Evolutionary conservation across 2,329 filamentous ascomycete genomes (phyloP).

Genomic region (Akanthomyces uredinophilus): DNA sequence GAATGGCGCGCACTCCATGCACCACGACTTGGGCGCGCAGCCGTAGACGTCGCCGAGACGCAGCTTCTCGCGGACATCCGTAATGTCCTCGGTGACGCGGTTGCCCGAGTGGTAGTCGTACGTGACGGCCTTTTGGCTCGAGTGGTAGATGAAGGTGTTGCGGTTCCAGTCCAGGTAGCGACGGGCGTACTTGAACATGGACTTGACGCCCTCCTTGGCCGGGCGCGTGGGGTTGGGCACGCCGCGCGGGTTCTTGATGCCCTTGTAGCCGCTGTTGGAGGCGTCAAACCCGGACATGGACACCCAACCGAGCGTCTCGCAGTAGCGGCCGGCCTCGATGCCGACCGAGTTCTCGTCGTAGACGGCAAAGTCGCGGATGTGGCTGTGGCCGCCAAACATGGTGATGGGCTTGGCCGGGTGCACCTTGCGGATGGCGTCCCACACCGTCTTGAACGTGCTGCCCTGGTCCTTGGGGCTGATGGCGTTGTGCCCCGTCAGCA

Average conservation of each 20-base stretch:
- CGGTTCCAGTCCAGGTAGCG: constrained; percentile 67
- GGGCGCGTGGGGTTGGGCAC: constrained; percentile 36
- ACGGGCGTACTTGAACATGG: constrained; percentile 46
- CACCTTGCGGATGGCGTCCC: constrained; percentile 52
- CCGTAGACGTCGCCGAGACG: constrained; percentile 53
- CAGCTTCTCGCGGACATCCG: constrained; percentile 43
- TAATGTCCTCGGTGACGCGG: constrained; percentile 44
- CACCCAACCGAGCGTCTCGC: constrained; percentile 63
- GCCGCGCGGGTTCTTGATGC: constrained; percentile 30
- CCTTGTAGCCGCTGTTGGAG: constrained; percentile 37
- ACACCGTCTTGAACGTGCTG: constrained; percentile 42
- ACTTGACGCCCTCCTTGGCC: constrained; percentile 33
- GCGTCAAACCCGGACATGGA: constrained; percentile 56
- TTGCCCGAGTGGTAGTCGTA: constrained; percentile 47
- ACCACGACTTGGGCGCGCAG: constrained; percentile 57
- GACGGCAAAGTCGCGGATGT: constrained; percentile 60
- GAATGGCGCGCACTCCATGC: constrained; percentile 51
- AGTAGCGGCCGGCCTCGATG: constrained; percentile 60
- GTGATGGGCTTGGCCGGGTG: constrained; percentile 57
- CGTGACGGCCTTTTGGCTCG: constrained; percentile 41
- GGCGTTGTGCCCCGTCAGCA: constrained; percentile 61
- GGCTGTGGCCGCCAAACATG: constrained; percentile 60
- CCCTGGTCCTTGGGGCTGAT: constrained; percentile 39
- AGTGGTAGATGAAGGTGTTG: constrained; percentile 59
- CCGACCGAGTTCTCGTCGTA: constrained; percentile 58